These are phyloP conservation scores for Fusarium sp. DNA, from an alignment of 2,329 filamentous ascomycete species.

Conservation along the genomic window DNA sequence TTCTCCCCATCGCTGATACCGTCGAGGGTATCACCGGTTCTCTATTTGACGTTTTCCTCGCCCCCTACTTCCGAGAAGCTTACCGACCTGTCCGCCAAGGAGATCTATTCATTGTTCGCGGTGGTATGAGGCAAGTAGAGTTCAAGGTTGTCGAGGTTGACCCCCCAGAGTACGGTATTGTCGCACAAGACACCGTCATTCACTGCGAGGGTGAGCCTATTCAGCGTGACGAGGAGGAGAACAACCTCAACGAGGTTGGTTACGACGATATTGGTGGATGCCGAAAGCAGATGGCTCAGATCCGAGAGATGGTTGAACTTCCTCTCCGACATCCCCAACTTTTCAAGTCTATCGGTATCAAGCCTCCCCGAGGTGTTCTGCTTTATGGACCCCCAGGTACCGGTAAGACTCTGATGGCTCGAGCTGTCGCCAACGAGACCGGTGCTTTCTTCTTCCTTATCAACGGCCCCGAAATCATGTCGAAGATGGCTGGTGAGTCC, in stretches of 20 bases:
- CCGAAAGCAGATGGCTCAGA: slow-evolving; percentile 99
- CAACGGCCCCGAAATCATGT: slow-evolving; percentile 99
- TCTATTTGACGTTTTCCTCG: slow-evolving; percentile 98
- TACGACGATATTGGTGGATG: slow-evolving; percentile 99
- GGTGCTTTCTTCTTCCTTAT: slow-evolving; percentile 99
- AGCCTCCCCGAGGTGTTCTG: slow-evolving; percentile 97
- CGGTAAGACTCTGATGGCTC: slow-evolving; percentile 99
- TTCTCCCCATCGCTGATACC: slow-evolving; percentile 97
- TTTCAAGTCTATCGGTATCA: slow-evolving; percentile 99
- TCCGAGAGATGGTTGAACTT: slow-evolving; percentile 97
- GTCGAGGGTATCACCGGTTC: slow-evolving; percentile 98
- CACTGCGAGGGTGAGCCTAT: slow-evolving; percentile 94
- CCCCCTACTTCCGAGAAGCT: slow-evolving; percentile 98
- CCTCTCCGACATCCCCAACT: slow-evolving; percentile 96
- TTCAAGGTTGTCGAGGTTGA: slow-evolving; percentile 99
- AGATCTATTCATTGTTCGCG: slow-evolving; percentile 95
- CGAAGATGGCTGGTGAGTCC: slow-evolving; percentile 99
- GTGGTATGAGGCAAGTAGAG: slow-evolving; percentile 98
- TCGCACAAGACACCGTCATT: slow-evolving; percentile 98
- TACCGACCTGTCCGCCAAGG: slow-evolving; percentile 98
- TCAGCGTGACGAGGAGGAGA: slow-evolving; percentile 98
- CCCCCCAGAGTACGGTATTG: slow-evolving; percentile 97
- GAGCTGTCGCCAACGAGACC: slow-evolving; percentile 98
- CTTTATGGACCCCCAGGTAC: slow-evolving; percentile 98
- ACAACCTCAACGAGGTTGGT: slow-evolving; percentile 98